These are phyloP conservation scores for Lentithecium fluviatile DNA, from an alignment of 495 filamentous ascomycete species.

Conservation along the genomic window DNA sequence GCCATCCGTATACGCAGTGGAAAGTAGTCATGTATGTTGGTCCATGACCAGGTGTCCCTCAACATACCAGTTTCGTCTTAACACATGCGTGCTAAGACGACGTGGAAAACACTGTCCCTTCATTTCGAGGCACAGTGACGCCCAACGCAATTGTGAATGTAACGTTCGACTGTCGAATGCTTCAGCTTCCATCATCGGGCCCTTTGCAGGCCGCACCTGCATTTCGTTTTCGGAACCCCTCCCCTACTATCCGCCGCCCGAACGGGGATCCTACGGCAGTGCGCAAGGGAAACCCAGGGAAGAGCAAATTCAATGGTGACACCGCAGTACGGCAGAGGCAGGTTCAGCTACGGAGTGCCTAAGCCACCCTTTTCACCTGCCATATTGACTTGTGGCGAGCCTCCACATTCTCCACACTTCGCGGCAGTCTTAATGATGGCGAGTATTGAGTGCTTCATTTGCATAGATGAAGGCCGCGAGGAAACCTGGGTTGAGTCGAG, in stretches of 20 bases:
- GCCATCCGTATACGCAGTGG: neutral
- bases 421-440: neutral
- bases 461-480: conserved; percentile 10
- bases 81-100: conserved; percentile 5
- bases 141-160: neutral
- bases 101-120: neutral
- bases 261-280: conserved; percentile 10
- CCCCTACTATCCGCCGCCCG: conserved; percentile 26
- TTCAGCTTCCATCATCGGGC: neutral
- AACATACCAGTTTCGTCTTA: conserved; percentile 23
- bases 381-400: neutral
- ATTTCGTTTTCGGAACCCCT: conserved; percentile 19
- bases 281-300: conserved; percentile 27
- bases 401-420: conserved; percentile 33
- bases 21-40: conserved; percentile 7
- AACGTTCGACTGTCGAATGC: neutral
- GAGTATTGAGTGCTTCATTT: conserved; percentile 14
- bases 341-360: conserved; percentile 15
- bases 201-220: neutral
- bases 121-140: conserved; percentile 2
- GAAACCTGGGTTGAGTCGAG: conserved; percentile 28
- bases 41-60: neutral
- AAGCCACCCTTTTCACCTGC: conserved; percentile 7
- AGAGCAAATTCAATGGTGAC: conserved; percentile 22
- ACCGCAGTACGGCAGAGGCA: conserved; percentile 25